These are phyloP conservation scores for Populus hybrid DNA, from an alignment of 441 rosid species.

Conservation along the genomic window DNA sequence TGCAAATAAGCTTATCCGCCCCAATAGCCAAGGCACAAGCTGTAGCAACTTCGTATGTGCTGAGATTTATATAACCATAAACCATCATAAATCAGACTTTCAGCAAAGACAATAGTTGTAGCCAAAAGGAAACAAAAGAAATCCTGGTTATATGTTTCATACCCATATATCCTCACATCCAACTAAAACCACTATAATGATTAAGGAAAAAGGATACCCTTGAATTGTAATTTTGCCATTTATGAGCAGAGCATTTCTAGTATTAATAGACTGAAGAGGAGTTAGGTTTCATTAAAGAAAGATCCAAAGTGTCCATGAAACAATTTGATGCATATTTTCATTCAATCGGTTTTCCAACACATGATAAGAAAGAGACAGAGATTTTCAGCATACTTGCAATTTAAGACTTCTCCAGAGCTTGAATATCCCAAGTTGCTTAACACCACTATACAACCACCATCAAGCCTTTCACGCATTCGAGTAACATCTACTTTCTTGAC, in stretches of 20 bases:
- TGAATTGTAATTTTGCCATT: too few relatives aligned
- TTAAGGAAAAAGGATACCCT: too few relatives aligned
- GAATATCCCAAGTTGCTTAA: constrained; percentile 92
- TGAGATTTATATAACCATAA: constrained; percentile 32
- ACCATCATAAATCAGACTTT: constrained; percentile 2
- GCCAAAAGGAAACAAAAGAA: neutral
- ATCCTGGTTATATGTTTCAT: neutral
- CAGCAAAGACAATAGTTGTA: neutral
- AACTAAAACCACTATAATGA: too few relatives aligned
- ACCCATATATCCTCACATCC: neutral
- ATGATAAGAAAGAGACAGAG: neutral
- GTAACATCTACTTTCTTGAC: constrained; percentile 84
- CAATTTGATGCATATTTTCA: neutral
- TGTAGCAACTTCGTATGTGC: constrained; percentile 95
- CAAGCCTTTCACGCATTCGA: constrained; percentile 86
- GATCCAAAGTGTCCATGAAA: neutral
- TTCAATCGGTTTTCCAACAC: neutral
- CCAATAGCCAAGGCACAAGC: constrained; percentile 94
- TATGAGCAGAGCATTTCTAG: neutral
- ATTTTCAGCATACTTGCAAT: constrained; percentile 78
- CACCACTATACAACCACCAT: constrained; percentile 73
- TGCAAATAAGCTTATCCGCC: constrained; percentile 91
- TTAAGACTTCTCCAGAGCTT: constrained; percentile 91
- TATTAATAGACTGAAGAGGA: constrained; percentile 4
- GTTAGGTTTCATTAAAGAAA: neutral